Evolutionary conservation across 108 stramenopile genomes (phyloP).

Genomic region (Phaeodactylum tricornutum): DNA sequence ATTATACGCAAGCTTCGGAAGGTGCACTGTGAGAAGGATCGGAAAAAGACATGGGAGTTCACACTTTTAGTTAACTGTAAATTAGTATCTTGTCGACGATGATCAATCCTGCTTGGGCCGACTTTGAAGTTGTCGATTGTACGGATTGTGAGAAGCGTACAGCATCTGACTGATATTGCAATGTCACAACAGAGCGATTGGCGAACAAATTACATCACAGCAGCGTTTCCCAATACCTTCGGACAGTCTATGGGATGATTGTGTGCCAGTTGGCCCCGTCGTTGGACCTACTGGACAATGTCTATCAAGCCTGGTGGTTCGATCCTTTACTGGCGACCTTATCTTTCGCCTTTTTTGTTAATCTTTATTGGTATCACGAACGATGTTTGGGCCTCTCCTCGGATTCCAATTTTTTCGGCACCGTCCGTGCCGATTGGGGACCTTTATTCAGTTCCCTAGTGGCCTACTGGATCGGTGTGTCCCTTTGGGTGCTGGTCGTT

Average conservation of each 20-base stretch:
- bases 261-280: too few relatives aligned
- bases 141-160: too few relatives aligned
- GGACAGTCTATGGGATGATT: too few relatives aligned
- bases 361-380: conserved; percentile 14
- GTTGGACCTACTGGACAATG: conserved; percentile 5
- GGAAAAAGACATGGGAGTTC: too few relatives aligned
- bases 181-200: too few relatives aligned
- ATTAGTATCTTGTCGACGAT: background rate
- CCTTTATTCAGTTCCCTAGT: conserved; percentile 1
- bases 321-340: conserved; percentile 16
- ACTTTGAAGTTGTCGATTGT: background rate
- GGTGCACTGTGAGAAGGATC: too few relatives aligned
- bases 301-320: conserved; percentile 22
- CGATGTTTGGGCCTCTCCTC: conserved; percentile 2
- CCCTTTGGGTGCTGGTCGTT: conserved; percentile 2
- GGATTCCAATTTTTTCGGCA: background rate
- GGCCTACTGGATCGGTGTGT: conserved; percentile 24
- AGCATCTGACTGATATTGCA: too few relatives aligned
- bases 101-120: background rate
- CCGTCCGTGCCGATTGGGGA: background rate
- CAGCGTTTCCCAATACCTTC: too few relatives aligned
- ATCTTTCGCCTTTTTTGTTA: conserved; percentile 11
- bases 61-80: too few relatives aligned
- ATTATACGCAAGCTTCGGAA: too few relatives aligned
- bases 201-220: too few relatives aligned